phyloP scores from a whole-genome alignment of 495 filamentous ascomycete species.

The Neurospora sp. region DNA sequence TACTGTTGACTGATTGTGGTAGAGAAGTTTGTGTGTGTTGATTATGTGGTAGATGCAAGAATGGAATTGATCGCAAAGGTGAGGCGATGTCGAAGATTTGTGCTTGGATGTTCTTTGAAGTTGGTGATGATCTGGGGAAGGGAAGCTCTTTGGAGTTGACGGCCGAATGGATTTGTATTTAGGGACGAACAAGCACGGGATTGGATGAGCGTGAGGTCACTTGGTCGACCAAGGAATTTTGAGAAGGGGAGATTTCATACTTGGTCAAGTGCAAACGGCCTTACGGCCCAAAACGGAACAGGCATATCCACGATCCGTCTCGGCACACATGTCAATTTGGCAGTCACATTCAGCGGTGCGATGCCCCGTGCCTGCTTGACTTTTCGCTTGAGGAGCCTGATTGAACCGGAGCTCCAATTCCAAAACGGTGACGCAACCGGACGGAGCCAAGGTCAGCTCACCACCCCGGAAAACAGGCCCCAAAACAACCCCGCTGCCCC shows the following conservation, averaged over 20 bases:
- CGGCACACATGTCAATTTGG: not conserved
- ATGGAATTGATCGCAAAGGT: not conserved
- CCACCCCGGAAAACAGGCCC: not conserved
- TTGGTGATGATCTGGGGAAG: not conserved
- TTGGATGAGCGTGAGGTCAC: not conserved
- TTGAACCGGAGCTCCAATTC: not conserved
- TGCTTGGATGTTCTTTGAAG: not conserved
- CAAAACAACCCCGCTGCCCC: not conserved
- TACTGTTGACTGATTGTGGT: constrained; percentile 6
- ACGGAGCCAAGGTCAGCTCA: not conserved
- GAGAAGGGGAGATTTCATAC: not conserved
- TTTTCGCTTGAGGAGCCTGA: not conserved
- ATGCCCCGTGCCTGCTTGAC: not conserved
- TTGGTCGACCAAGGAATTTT: not conserved
- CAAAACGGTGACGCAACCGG: not conserved
- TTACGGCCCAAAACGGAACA: not conserved
- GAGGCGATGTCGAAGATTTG: not conserved
- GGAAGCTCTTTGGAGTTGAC: not conserved
- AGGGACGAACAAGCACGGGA: not conserved
- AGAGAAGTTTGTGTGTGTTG: not conserved
- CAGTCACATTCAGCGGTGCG: not conserved
- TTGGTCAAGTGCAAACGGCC: not conserved
- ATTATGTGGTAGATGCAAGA: not conserved
- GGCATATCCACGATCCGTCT: too few species aligned
- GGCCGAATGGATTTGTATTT: not conserved